Evolutionary conservation across 495 filamentous ascomycete species (phyloP).

Genomic region (Tuber microsphaerosporum): DNA sequence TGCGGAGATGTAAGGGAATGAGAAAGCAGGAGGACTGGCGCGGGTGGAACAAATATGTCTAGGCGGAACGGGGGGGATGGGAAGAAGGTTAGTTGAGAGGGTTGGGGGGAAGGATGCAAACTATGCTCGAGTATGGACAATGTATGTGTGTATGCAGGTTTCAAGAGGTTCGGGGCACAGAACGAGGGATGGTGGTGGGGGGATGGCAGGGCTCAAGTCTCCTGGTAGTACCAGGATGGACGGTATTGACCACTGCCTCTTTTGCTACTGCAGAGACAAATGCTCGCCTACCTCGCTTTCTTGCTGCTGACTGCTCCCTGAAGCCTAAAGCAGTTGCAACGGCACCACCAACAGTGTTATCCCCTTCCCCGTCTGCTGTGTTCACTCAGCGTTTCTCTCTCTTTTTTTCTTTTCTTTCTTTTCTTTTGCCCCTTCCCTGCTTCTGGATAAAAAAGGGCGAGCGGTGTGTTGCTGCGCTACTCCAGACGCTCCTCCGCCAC

Average conservation of each 20-base stretch:
- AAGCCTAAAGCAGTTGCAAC: neutral
- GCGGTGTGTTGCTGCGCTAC: neutral
- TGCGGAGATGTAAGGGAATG: conserved; percentile 1
- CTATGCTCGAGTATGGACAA: neutral
- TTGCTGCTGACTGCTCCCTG: neutral
- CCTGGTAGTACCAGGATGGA: neutral
- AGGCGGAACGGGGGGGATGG: conserved; percentile 9
- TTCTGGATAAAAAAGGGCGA: neutral
- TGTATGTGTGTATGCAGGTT: too few relatives aligned
- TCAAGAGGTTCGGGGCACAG: conserved; percentile 11
- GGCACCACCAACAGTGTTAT: neutral
- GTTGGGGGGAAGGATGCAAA: conserved; percentile 8
- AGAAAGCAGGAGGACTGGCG: neutral
- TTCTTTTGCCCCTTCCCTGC: neutral
- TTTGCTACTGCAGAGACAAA: neutral
- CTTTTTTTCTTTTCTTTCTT: neutral
- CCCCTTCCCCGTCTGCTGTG: conserved; percentile 3
- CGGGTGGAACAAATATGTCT: conserved; percentile 3
- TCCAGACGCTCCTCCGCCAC: neutral
- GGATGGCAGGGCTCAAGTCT: neutral
- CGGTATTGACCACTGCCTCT: neutral
- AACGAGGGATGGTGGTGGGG: conserved; percentile 23
- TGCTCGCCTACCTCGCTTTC: neutral
- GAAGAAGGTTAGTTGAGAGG: conserved; percentile 3
- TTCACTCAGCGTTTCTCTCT: neutral